These are phyloP conservation scores for Brettanomyces bruxellensis DNA, from an alignment of 805 yeast species.

Conservation along the genomic window DNA sequence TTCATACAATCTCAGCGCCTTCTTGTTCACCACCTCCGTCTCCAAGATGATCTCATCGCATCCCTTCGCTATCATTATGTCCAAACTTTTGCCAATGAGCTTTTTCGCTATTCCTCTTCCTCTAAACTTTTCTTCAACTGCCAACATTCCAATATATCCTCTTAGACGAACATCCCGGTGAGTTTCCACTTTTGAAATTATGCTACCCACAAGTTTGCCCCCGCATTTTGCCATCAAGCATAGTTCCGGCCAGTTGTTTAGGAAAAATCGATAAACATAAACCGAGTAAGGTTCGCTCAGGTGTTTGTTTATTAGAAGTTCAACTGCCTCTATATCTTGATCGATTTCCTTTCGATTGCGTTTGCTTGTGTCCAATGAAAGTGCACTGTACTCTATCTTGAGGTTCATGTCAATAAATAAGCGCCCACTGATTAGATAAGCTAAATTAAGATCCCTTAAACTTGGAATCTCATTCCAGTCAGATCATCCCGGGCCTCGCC, in stretches of 20 bases:
- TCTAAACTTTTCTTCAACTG: constrained; percentile 62
- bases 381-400: constrained; percentile 12
- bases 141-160: constrained; percentile 96
- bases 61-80: constrained; percentile 48
- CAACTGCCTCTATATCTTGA: constrained; percentile 40
- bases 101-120: constrained; percentile 77
- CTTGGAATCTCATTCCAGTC: too few species aligned
- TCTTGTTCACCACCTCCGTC: constrained; percentile 71
- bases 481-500: too few species aligned
- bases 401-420: neutral
- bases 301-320: constrained; percentile 56
- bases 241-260: constrained; percentile 85
- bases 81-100: constrained; percentile 54
- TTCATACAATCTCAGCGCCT: constrained; percentile 27
- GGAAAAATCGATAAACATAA: constrained; percentile 84
- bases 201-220: constrained; percentile 58
- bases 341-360: constrained; percentile 13
- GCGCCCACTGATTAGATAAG: neutral
- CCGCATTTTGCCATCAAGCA: constrained; percentile 53
- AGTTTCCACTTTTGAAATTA: constrained; percentile 71
- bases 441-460: too few species aligned
- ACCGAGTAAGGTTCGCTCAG: constrained; percentile 91
- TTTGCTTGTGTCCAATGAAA: constrained; percentile 13
- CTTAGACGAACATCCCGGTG: constrained; percentile 68
- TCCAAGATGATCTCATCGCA: constrained; percentile 93